Evolutionary conservation across 768 basidiomycete genomes (phyloP), one percentile per base, ranked within the genome.

Genomic region (Grammothele lineata): DNA sequence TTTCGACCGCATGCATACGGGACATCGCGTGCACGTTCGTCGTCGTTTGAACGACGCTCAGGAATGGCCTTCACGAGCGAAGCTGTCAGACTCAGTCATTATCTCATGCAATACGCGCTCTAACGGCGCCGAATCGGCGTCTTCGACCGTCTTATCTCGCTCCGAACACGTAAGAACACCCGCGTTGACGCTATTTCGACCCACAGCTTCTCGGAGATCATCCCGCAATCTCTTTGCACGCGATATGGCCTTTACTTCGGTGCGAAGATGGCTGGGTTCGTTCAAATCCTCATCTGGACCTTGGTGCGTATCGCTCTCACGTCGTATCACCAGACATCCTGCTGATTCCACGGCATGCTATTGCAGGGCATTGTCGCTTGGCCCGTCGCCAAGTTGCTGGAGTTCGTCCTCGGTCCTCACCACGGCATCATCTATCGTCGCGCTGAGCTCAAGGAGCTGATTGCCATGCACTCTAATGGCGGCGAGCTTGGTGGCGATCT

Each of bases 181-280:
- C n/a, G n/a, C n/a, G n/a, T n/a, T n/a, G n/a, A n/a, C n/a, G n/a
- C n/a, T n/a, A n/a, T n/a, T n/a, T n/a, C n/a, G n/a, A n/a, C n/a
- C n/a, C n/a, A n/a, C n/a, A 93, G 90, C 48, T 94, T 93, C 62
- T 71, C 91, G 21, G 91, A 94, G 68, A 90, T 94, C 53, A 93
- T 94, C 51, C 92, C 92, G 0, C 92, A 95, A 60, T 89, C 88
- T 1, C 70, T 94, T n/a, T 95, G 89, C 65, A 89, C 89, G 18
- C 85, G 92, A 30, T 85, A 92, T 70, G 92, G 92, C 18, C 76
- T 94, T 4, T 88, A 85, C 56, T 77, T 95, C 37, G 91, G 92
- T 27, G 89, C 91, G 8, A 87, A 88, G 59, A 87, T 90, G 85
- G 91, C 85, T 0, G 72, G 74, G 1, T 75, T 85, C 34, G 85